These are phyloP conservation scores for Novymonas esmeraldas DNA, from an alignment of 208 protist species.

Conservation along the genomic window DNA sequence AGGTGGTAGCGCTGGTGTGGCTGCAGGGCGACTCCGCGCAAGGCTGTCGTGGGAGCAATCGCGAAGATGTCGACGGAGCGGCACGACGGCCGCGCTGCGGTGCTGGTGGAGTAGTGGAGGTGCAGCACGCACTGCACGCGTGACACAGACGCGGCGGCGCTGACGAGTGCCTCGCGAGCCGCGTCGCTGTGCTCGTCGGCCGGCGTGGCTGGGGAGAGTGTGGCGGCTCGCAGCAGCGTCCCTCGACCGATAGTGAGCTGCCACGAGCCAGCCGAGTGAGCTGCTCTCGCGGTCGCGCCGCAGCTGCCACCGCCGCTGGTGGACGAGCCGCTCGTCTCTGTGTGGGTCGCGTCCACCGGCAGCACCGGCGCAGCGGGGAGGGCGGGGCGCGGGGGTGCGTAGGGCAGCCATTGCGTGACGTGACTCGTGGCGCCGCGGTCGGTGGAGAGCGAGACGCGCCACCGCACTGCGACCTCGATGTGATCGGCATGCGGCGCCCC, in stretches of 20 bases:
- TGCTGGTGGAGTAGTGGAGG: conserved; percentile 10
- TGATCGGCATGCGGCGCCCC: conserved; percentile 6
- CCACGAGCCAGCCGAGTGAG: background rate
- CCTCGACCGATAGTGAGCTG: conserved; percentile 15
- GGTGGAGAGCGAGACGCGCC: conserved; percentile 1
- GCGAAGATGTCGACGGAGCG: conserved; percentile 29
- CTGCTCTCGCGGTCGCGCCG: background rate
- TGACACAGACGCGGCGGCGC: conserved; percentile 11
- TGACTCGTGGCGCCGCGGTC: background rate
- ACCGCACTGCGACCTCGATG: conserved; percentile 12
- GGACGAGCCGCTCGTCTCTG: background rate
- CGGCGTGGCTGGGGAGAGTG: background rate
- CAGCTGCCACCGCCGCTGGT: conserved; percentile 9
- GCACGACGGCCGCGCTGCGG: background rate
- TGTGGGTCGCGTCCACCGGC: conserved; percentile 8
- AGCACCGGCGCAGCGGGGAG: background rate
- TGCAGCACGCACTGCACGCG: conserved; percentile 29
- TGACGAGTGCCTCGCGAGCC: background rate
- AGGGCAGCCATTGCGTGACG: conserved; percentile 26
- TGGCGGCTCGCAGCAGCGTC: background rate
- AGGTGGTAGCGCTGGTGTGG: conserved; percentile 50
- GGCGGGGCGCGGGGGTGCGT: background rate
- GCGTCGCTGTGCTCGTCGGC: too few relatives aligned
- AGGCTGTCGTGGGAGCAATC: conserved; percentile 7
- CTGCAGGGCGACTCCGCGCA: conserved; percentile 39